Evolutionary conservation across 257 asterid species (phyloP).

Genomic region (Rubia yunnanensis): DNA sequence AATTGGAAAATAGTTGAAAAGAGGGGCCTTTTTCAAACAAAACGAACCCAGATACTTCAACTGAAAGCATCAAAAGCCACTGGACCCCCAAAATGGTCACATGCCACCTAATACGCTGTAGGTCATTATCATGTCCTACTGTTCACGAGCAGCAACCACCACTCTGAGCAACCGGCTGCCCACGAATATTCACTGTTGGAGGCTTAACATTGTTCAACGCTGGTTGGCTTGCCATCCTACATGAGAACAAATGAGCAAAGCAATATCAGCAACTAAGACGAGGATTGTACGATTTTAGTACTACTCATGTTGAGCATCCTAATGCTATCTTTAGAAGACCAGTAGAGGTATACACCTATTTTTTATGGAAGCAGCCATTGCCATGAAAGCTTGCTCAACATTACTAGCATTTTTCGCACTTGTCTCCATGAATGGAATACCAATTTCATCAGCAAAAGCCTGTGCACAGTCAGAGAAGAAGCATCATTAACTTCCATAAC

Average conservation of each 20-base stretch:
- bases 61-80: background rate
- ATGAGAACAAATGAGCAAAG: background rate
- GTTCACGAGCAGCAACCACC: slow-evolving; percentile 38
- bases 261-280: background rate
- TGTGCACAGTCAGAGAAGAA: slow-evolving; percentile 20
- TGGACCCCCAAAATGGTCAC: background rate
- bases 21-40: background rate
- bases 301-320: background rate
- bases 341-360: slow-evolving; percentile 37
- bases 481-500: slow-evolving; percentile 1
- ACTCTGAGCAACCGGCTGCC: slow-evolving; percentile 40
- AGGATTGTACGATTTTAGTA: background rate
- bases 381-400: slow-evolving; percentile 92
- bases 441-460: slow-evolving; percentile 92
- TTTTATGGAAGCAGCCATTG: slow-evolving; percentile 81
- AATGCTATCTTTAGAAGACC: background rate
- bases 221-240: slow-evolving; percentile 53
- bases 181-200: slow-evolving; percentile 39
- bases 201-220: slow-evolving; percentile 26
- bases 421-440: slow-evolving; percentile 93
- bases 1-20: background rate
- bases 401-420: slow-evolving; percentile 88
- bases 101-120: slow-evolving; percentile 6
- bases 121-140: background rate
- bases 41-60: background rate